phyloP scores from a whole-genome alignment of 371 early-diverging fungal genomes.

The Saksenaea oblongispora region DNA sequence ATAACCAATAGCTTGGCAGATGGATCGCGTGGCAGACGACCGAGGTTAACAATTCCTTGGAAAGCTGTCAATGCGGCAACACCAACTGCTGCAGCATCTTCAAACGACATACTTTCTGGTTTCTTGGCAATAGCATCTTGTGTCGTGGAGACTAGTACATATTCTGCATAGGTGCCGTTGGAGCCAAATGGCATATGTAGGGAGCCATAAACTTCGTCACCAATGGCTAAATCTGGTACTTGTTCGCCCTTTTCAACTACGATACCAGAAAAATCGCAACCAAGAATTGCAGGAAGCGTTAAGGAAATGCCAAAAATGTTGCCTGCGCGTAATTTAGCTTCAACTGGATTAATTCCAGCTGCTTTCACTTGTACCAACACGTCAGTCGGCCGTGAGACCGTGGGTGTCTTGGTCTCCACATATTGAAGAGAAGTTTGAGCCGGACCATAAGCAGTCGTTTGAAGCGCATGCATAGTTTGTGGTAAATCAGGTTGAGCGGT shows the following conservation, averaged over 20 bases:
- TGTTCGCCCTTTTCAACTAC: slow-evolving; percentile 38
- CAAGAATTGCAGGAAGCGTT: slow-evolving; percentile 29
- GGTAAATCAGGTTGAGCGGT: slow-evolving; percentile 29
- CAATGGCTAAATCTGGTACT: slow-evolving; percentile 42
- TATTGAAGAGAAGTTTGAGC: slow-evolving; percentile 32
- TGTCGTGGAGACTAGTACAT: slow-evolving; percentile 18
- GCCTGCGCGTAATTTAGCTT: slow-evolving; percentile 49
- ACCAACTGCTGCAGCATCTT: slow-evolving; percentile 51
- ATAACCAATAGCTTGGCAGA: slow-evolving; percentile 41
- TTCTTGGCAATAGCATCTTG: slow-evolving; percentile 44
- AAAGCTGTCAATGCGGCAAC: slow-evolving; percentile 45
- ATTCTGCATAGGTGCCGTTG: slow-evolving; percentile 54
- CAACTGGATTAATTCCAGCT: slow-evolving; percentile 66
- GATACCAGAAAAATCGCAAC: slow-evolving; percentile 52
- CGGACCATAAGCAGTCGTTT: slow-evolving; percentile 30
- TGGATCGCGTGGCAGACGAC: slow-evolving; percentile 1
- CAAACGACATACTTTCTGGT: slow-evolving; percentile 45
- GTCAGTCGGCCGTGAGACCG: slow-evolving; percentile 27
- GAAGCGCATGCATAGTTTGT: slow-evolving; percentile 39
- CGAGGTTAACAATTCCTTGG: slow-evolving; percentile 28
- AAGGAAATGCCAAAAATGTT: slow-evolving; percentile 11
- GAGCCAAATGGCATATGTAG: slow-evolving; percentile 16
- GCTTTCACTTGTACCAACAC: slow-evolving; percentile 60
- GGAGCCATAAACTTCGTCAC: slow-evolving; percentile 56
- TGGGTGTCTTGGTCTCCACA: slow-evolving; percentile 26